Evolutionary conservation across 371 early-diverging fungal species (phyloP).

Genomic region (Mucor irregularis): DNA sequence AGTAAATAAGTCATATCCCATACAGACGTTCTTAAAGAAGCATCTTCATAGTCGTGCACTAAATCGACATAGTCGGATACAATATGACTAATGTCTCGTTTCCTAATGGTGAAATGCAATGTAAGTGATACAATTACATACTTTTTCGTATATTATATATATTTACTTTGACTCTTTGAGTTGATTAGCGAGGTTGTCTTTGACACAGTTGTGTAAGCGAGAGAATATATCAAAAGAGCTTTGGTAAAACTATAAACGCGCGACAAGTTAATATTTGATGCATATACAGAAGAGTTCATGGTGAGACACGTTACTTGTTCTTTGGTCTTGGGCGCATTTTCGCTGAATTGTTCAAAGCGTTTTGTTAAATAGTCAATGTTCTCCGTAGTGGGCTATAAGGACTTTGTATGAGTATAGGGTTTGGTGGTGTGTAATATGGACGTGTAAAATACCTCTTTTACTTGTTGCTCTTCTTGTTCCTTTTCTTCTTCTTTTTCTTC

Average conservation of each 20-base stretch:
- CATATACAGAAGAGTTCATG: neutral
- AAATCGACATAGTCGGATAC: neutral
- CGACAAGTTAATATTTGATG: neutral
- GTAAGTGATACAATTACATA: no score
- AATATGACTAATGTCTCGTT: neutral
- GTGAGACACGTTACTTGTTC: neutral
- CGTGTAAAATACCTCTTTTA: no score
- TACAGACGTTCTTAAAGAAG: neutral
- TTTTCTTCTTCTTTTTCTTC: no score
- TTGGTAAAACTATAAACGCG: neutral
- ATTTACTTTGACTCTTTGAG: neutral
- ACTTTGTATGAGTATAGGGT: no score
- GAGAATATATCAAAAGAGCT: conserved; percentile 1
- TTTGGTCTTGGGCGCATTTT: neutral
- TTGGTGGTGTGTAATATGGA: no score
- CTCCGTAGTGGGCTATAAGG: no score
- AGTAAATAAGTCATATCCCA: conserved; percentile 5
- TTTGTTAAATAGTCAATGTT: no score
- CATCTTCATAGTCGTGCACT: neutral
- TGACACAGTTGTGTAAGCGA: neutral
- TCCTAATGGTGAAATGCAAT: no score
- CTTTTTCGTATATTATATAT: neutral
- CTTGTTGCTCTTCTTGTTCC: no score
- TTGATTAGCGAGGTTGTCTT: neutral
- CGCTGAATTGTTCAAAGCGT: neutral